These are phyloP conservation scores for Exidia glandulosa DNA, from an alignment of 768 basidiomycete genomes.

Conservation along the genomic window DNA sequence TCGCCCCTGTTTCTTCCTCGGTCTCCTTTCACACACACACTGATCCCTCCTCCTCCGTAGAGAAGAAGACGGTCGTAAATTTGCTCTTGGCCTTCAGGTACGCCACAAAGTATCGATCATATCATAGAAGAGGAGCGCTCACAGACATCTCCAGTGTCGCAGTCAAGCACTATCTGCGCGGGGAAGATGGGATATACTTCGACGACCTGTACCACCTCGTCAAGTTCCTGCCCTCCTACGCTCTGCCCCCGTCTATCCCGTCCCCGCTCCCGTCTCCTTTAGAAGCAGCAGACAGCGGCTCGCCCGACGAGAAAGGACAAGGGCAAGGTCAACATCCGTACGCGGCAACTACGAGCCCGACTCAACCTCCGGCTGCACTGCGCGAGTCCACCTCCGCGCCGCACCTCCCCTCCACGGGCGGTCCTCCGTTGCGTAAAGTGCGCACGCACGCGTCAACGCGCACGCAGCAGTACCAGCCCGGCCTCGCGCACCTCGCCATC, in stretches of 20 bases:
- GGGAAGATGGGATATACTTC: constrained; percentile 28
- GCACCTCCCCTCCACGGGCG: not conserved
- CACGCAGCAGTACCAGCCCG: not conserved
- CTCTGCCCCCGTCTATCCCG: constrained; percentile 9
- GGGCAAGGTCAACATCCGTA: not conserved
- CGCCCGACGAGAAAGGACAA: not conserved
- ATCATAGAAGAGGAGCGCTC: not conserved
- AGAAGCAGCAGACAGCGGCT: not conserved
- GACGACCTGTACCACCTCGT: constrained; percentile 58
- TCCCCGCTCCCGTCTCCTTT: not conserved
- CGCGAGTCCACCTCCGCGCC: not conserved
- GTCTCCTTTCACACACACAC: too few species aligned
- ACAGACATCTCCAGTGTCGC: constrained; percentile 28
- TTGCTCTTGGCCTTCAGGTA: constrained; percentile 46
- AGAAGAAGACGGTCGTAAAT: constrained; percentile 61
- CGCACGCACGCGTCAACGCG: not conserved
- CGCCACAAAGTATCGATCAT: too few species aligned
- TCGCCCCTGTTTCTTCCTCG: too few species aligned
- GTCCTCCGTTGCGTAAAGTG: not conserved
- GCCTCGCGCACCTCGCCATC: not conserved
- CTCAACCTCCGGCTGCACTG: not conserved
- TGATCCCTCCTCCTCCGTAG: too few species aligned
- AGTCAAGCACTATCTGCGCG: constrained; percentile 59
- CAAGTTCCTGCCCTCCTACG: constrained; percentile 52
- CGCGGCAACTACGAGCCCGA: not conserved